Evolutionary conservation across 2,329 filamentous ascomycete species (phyloP).

Genomic region (Cercospora citrullina): DNA sequence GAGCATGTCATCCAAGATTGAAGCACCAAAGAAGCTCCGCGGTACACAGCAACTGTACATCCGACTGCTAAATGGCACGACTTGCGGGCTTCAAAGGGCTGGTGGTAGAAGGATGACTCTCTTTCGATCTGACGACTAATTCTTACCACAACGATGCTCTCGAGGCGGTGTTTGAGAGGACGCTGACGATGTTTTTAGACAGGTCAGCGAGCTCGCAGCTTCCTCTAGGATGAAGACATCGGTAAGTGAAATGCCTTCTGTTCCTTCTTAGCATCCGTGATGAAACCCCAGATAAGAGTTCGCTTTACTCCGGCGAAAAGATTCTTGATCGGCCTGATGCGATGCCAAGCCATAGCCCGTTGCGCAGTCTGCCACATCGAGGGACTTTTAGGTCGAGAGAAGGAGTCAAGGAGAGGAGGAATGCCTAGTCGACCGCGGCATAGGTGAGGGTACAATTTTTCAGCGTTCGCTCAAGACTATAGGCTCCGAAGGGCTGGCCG

Average conservation of each 20-base stretch:
- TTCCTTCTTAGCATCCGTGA: not conserved
- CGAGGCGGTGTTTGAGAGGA: too few relatives aligned
- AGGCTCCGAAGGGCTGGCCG: constrained; percentile 3
- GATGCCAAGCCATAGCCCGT: constrained; percentile 2
- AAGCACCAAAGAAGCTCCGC: not conserved
- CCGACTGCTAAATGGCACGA: not conserved
- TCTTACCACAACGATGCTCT: too few relatives aligned
- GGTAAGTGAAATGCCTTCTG: not conserved
- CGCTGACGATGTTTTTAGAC: too few relatives aligned
- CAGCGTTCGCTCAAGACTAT: not conserved
- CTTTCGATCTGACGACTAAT: not conserved
- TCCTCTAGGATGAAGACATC: not conserved
- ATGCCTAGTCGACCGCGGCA: not conserved
- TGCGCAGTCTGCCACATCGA: not conserved
- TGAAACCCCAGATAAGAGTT: not conserved
- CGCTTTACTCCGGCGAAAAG: not conserved
- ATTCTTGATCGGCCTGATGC: not conserved
- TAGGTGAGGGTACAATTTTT: not conserved
- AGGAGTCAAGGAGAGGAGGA: not conserved
- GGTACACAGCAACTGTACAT: not conserved
- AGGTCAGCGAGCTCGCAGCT: not conserved
- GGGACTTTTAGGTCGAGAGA: not conserved
- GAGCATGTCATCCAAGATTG: not conserved
- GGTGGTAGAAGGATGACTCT: not conserved
- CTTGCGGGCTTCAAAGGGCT: not conserved